Conservation (phyloP, 2,329 filamentous ascomycete genomes). For the Huntiella bhutanensis region DNA sequence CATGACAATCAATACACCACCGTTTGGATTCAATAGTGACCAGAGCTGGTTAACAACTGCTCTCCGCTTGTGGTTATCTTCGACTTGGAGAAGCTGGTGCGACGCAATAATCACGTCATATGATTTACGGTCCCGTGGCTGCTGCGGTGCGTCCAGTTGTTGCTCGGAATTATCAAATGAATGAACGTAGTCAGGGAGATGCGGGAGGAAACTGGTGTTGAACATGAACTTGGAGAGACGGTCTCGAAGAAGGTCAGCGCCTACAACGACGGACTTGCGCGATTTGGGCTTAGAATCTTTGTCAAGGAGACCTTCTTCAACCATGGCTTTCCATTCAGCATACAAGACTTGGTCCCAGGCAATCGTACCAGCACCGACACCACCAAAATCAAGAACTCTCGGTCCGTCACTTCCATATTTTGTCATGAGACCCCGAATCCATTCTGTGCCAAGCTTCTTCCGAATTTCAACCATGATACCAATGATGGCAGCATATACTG, state of each 20-base stretch:
- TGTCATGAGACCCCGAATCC: constrained; percentile 45
- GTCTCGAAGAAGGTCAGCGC: constrained; percentile 53
- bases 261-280: constrained; percentile 64
- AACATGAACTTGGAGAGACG: constrained; percentile 61
- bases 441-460: constrained; percentile 50
- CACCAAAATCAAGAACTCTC: constrained; percentile 54
- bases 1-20: constrained; percentile 68
- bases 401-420: constrained; percentile 37
- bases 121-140: constrained; percentile 46
- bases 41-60: constrained; percentile 74
- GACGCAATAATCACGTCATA: constrained; percentile 85
- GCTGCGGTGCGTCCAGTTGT: constrained; percentile 37
- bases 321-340: constrained; percentile 63
- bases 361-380: constrained; percentile 51
- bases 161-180: constrained; percentile 38
- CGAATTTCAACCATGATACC: constrained; percentile 54
- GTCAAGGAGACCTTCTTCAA: constrained; percentile 22
- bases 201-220: constrained; percentile 80
- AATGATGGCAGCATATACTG: constrained; percentile 48
- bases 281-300: constrained; percentile 33
- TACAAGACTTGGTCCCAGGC: constrained; percentile 63
- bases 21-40: constrained; percentile 64
- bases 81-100: constrained; percentile 58
- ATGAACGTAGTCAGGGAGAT: constrained; percentile 71
- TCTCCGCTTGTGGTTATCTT: constrained; percentile 59